These are phyloP conservation scores for Phyllosticta citrichinensis DNA, from an alignment of 2,329 filamentous ascomycete genomes.

Conservation along the genomic window DNA sequence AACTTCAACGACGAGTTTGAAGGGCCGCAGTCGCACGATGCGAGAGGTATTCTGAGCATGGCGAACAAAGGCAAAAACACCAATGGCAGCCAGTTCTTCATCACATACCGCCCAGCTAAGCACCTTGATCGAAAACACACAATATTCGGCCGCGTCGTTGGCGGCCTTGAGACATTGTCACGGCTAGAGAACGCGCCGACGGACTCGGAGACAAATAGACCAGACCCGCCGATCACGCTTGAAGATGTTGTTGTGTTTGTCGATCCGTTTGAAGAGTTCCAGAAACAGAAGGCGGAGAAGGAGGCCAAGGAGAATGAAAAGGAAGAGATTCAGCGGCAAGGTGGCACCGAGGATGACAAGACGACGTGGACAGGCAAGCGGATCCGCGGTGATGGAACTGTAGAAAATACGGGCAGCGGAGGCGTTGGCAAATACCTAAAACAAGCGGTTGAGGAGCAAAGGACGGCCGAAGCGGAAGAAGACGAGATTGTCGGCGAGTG, in stretches of 20 bases:
- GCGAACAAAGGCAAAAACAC: constrained; percentile 98
- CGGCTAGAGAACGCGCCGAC: constrained; percentile 71
- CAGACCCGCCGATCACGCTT: constrained; percentile 51
- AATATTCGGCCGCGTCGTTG: constrained; percentile 83
- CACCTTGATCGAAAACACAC: constrained; percentile 95
- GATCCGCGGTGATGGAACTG: constrained; percentile 57
- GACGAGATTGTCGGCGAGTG: constrained; percentile 50
- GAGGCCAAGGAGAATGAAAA: constrained; percentile 53
- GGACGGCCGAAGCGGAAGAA: constrained; percentile 27
- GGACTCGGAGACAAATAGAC: constrained; percentile 32
- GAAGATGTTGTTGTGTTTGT: constrained; percentile 77
- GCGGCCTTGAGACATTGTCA: constrained; percentile 60
- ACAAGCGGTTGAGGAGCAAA: constrained; percentile 36
- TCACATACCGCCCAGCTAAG: constrained; percentile 73
- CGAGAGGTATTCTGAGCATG: constrained; percentile 77
- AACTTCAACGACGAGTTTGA: constrained; percentile 92
- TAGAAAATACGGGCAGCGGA: constrained; percentile 35
- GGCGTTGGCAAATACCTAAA: constrained; percentile 77
- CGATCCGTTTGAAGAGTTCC: constrained; percentile 91
- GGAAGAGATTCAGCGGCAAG: constrained; percentile 52
- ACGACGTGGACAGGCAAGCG: constrained; percentile 96
- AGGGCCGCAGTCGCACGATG: constrained; percentile 73
- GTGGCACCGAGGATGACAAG: constrained; percentile 75
- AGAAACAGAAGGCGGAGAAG: constrained; percentile 49
- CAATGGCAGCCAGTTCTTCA: constrained; percentile 91